phyloP scores from a whole-genome alignment of 495 filamentous ascomycete genomes.

The Pseudoneurospora amorphoporcata region DNA sequence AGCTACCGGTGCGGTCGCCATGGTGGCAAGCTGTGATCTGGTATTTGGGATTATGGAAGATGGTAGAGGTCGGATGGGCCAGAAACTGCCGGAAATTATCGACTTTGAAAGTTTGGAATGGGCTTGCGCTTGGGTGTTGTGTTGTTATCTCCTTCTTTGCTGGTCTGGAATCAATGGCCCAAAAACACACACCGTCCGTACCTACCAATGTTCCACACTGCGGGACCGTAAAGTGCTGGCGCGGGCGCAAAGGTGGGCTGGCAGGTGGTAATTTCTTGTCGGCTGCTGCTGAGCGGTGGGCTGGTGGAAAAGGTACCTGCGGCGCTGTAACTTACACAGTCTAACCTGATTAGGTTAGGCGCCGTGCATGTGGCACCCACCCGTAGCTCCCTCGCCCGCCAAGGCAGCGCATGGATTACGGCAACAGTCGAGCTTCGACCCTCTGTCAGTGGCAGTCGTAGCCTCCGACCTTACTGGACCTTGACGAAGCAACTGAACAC shows the following conservation, averaged over 20 bases:
- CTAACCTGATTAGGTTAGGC: not conserved
- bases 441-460: conserved; percentile 1
- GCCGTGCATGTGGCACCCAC: not conserved
- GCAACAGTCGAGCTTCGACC: conserved; percentile 17
- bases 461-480: conserved; percentile 1
- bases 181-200: conserved; percentile 1
- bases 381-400: conserved; percentile 7
- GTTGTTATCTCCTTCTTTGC: conserved; percentile 5
- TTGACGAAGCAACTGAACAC: conserved; percentile 11
- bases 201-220: not conserved
- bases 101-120: conserved; percentile 5
- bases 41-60: not conserved
- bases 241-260: conserved; percentile 16
- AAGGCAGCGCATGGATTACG: conserved; percentile 30
- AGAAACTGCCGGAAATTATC: conserved; percentile 1
- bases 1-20: conserved; percentile 52
- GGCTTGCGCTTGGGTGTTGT: conserved; percentile 1
- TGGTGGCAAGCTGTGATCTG: conserved; percentile 32
- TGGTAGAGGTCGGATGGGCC: conserved; percentile 5
- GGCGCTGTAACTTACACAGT: not conserved
- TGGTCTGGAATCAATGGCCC: not conserved
- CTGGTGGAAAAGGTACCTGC: not conserved
- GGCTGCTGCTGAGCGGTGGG: conserved; percentile 9
- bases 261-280: conserved; percentile 20
- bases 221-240: not conserved